Evolutionary conservation across 1,284 basidiomycete genomes (phyloP), one percentile per base, ranked within the genome.

Genomic region (Tremellales sp.): DNA sequence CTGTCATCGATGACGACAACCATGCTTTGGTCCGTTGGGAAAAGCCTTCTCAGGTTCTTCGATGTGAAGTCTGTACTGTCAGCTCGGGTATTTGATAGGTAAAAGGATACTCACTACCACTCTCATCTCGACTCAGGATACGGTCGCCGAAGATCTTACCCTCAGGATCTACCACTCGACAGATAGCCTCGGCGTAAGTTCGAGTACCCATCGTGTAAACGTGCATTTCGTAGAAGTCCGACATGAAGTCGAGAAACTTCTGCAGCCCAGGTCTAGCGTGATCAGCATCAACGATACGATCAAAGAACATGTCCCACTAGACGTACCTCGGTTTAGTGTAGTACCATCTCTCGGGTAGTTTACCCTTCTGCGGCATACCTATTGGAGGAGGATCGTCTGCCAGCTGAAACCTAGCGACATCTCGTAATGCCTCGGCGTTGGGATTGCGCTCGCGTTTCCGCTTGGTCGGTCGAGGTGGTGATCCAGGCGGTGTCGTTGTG

Each of bases 161-260:
- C 48, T 87, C 83, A 10, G 93, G 89, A 75, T 98, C 94, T 67
- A 98, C 88, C 33, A 91, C 84, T 49, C 85, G 82, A 75, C 92
- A 97, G 15, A 97, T 92, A 71, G 92, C 84, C 73, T 93, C 88
- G 36, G 94, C 94, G 72, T 98, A 98, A 40, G 91, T 87, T 39
- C 94, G 82, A 17, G 94, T 97, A 48, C 94, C 94, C 92, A 98
- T 98, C 23, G 94, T 98, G 76, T 98, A 98, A 44, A 98, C 92
- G 73, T 98, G 94, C 87, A 98, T 89, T 75, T 98, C 91, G 74
- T 96, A 98, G 64, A 86, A 84, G 49, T 79, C 75, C 40, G 87
- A 81, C 58, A 89, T 80, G 40, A 80, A 76, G 52, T 78, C 73
- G 45, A 98, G 78, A 68, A 98, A 97, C 39, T 82, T 77, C 41